These are phyloP conservation scores for Leptomonas pyrrhocoris DNA, from an alignment of 208 protist species.

Conservation along the genomic window DNA sequence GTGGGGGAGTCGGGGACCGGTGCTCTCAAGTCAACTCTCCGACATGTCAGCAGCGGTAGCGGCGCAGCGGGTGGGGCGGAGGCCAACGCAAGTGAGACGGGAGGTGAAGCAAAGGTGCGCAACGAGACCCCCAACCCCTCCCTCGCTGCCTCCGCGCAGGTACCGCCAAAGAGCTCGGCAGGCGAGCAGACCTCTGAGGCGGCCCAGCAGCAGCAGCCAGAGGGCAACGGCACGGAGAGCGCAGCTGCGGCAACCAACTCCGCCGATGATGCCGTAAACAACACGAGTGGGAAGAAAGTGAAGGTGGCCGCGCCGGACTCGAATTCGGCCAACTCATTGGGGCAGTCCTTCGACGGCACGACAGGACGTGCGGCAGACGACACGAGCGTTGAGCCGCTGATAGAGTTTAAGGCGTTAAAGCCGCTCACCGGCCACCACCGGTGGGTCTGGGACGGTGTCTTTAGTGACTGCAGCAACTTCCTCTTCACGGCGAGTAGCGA, in stretches of 20 bases:
- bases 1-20: neutral
- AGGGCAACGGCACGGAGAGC: neutral
- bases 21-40: neutral
- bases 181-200: slow-evolving; percentile 4
- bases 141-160: slow-evolving; percentile 30
- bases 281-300: neutral
- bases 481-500: slow-evolving; percentile 87
- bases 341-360: slow-evolving; percentile 18
- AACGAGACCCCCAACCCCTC: slow-evolving; percentile 19
- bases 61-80: neutral
- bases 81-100: neutral
- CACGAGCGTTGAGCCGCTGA: slow-evolving; percentile 39
- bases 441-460: slow-evolving; percentile 89
- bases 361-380: slow-evolving; percentile 48
- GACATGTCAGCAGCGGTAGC: neutral
- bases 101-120: slow-evolving; percentile 11
- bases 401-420: slow-evolving; percentile 61
- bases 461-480: slow-evolving; percentile 74
- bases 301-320: slow-evolving; percentile 6
- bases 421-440: slow-evolving; percentile 74
- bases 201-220: slow-evolving; percentile 2
- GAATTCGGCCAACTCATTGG: slow-evolving; percentile 9
- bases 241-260: neutral
- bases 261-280: neutral
- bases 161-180: neutral